Base-by-base conservation (phyloP, 2,329 filamentous ascomycete species). In the Lizonia empirigonia region DNA sequence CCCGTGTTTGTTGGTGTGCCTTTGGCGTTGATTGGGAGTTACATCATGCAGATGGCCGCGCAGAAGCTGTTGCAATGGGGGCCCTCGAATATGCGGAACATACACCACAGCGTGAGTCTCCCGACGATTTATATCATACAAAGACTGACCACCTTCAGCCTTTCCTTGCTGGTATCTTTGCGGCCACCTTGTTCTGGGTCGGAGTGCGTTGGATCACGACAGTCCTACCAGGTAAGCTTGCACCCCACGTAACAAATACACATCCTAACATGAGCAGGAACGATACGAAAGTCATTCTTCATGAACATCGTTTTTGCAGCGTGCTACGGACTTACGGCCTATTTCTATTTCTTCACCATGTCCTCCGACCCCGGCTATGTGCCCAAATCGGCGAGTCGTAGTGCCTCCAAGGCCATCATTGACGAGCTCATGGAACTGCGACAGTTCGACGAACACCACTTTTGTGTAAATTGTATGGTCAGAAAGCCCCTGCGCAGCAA, bases 391-490 rank as follows among this genome's bases (percentile, higher is more conserved):
- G 87, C 88, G 49, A 93, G 92, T 60, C 88, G 95, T 48, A 91
- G 90, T 20, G 89, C 96, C 71, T 93, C 97, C 73, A 91, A 93
- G 72, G 86, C 87, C 32, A 86, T 89, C 50, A 96, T 99, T 62
- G 89, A 95, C 58, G 90, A 96, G 60, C 82, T 99, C 7, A 82
- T 99, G 56, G 82, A 85, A 50, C 72, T 86, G 59, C 94, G 91
- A 85, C 94, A 91, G 67, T 99, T 93, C 71, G 92, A 99, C 68
- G 93, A 97, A 69, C 80, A 87, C 55, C 93, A 96, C 71, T 99
- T 97, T 68, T 99, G 94, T 73, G 87, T 95, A 22, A 85, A 85
- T 38, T 99, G 94, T 77, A 96, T 97, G 92, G 90, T 96, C 62
- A 85, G 93, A 45, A 93, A 89, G 60, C 94, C 94, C 3, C 77